Evolutionary conservation across 192 early-diverging fungal genomes (phyloP), one percentile per base, ranked within the genome.

Genomic region (Linnemannia exigua): DNA sequence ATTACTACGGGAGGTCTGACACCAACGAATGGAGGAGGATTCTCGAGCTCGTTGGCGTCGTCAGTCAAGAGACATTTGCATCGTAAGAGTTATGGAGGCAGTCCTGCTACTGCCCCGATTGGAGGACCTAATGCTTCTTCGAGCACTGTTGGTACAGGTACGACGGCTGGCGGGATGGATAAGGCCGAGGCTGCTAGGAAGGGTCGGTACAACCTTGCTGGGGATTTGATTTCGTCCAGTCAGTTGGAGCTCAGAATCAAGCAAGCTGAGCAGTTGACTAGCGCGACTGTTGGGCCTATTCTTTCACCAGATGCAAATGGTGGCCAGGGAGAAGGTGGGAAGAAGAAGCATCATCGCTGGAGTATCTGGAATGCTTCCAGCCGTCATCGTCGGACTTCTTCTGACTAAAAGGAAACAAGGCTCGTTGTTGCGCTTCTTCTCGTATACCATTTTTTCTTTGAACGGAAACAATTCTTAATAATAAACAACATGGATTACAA

Each of bases 331-430:
- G 58, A 12, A 0, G 58, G 20, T 44, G 76, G 63, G 20, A 85
- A 76, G 67, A 85, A 79, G 52, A 78, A 76, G 48, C 72, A 85
- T 63, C 58, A 63, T 75, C 72, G 83, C 15, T 85, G 83, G 83
- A 85, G 77, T 76, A 74, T 85, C n/a, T 84, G 80, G 80, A 52
- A 63, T 66, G 22, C 58, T 37, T 16, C 51, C 72, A 25, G 3
- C 19, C 70, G 67, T 22, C 80, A 76, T 44, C 75, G 58, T 1
- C 35, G 58, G 35, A 51, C 80, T 11, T 82, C 80, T n/a, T 61
- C 75, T 16, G 44, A 36, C 31, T 76, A 76, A 41, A 44, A 19
- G 51, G 33, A 3, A 17, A 37, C 7, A 47, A n/a, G n/a, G 15
- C 20, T 33, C 16, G 41, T 44, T 6, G 41, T 44, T 44, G 41